Evolutionary conservation across 2,329 filamentous ascomycete species (phyloP), one percentile per base, ranked within the genome.

Genomic region (Apiospora aurea): DNA sequence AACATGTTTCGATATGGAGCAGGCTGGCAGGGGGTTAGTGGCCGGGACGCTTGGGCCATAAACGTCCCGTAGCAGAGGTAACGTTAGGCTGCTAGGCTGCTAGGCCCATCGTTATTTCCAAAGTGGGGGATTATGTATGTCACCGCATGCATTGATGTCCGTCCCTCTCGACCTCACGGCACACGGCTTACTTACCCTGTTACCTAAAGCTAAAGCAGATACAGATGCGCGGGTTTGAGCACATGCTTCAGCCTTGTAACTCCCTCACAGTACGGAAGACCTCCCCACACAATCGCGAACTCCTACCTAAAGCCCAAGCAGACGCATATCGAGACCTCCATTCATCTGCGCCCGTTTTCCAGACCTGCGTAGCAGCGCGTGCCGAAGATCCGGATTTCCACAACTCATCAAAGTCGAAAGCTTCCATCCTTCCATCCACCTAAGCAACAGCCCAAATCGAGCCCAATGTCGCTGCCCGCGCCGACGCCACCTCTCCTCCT

Each of bases 401-500:
- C 57, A 38, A 13, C 29, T 61, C 53, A 61, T 61, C 29, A 61
- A 61, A 38, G 53, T 38, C 53, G 21, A 64, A 64, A 18, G 21
- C 57, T n/a, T 64, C 21, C 34, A 41, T 34, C 53, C 34, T n/a
- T 64, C 57, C 26, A 29, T 29, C 26, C 26, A 38, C 57, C 57
- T 10, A 41, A 41, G 57, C 26, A 64, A 34, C 57, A 64, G n/a
- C 21, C 34, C 57, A 64, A 29, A 44, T 68, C 66, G 18, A 68
- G 8, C 24, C 41, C 57, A 61, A 78, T 79, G 75, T 76, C 77
- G 41, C 74, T 77, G 51, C 74, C 79, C 26, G 75, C 81, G 69
- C 83, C 85, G 34, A 85, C 87, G 49, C 87, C 88, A 49, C 88
- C 88, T 38, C 85, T 90, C 72, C 85, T 94, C 82, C 85, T 94